Conservation (phyloP, 768 basidiomycete species). For the Lentinula guzmanii region DNA sequence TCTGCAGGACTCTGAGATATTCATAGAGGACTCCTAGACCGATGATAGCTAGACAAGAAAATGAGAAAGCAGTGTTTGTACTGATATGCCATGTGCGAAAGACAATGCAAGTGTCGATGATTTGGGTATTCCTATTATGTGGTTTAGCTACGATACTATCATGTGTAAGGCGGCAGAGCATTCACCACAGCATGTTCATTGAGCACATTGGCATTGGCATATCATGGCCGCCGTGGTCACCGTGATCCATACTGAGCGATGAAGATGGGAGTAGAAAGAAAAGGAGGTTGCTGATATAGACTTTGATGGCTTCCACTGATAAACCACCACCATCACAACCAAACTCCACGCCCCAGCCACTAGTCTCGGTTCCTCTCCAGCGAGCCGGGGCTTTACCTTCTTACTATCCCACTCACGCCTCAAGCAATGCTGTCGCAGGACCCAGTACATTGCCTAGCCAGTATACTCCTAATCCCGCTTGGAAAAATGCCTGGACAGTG, state of each 20-base stretch:
- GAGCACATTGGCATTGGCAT: conserved; percentile 53
- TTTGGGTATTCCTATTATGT: conserved; percentile 61
- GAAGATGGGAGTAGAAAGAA: conserved; percentile 1
- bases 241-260: conserved; percentile 32
- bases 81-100: conserved; percentile 74
- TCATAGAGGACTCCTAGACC: conserved; percentile 72
- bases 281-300: neutral
- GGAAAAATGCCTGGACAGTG: conserved; percentile 5
- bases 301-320: conserved; percentile 1
- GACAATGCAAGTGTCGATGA: conserved; percentile 77
- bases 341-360: neutral
- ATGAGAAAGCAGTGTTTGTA: conserved; percentile 46
- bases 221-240: conserved; percentile 36
- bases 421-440: neutral
- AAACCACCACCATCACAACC: neutral
- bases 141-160: neutral
- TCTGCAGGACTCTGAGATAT: conserved; percentile 65
- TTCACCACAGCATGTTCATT: conserved; percentile 80
- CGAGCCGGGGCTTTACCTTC: neutral
- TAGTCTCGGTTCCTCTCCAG: neutral
- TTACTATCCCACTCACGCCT: conserved; percentile 1
- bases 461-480: neutral
- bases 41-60: conserved; percentile 63
- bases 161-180: neutral
- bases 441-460: neutral